A percentile compares a stretch with the other conserved stretches of the same genome.
Evolutionary conservation across 768 basidiomycete genomes (phyloP).

Genomic region (Mycena floridula): DNA sequence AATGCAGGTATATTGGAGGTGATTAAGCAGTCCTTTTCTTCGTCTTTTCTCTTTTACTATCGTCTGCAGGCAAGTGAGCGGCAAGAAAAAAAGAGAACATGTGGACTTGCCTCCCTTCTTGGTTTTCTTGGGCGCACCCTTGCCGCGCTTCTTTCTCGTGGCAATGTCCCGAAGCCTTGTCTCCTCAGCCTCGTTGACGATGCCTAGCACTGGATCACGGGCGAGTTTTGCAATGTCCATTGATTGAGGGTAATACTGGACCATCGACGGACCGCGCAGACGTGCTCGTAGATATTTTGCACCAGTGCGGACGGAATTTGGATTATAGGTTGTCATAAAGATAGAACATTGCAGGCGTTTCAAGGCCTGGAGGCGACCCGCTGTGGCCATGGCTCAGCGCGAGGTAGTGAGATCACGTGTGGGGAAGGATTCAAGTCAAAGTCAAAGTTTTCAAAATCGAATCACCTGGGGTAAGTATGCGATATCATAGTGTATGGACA

Average conservation of each 20-base stretch:
- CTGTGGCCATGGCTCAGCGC: too few species aligned
- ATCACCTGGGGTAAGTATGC: too few species aligned
- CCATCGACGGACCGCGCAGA: slow-evolving; percentile 81
- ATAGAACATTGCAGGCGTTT: slow-evolving; percentile 61
- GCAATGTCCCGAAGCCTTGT: slow-evolving; percentile 65
- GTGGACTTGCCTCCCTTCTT: slow-evolving; percentile 51
- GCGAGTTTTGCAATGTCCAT: slow-evolving; percentile 49
- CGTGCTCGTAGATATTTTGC: slow-evolving; percentile 85
- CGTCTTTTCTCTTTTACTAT: slow-evolving; percentile 45
- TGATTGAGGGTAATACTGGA: slow-evolving; percentile 72
- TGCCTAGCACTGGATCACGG: slow-evolving; percentile 48
- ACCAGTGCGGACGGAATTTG: slow-evolving; percentile 72
- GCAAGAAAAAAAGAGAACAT: not conserved
- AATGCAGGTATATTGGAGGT: too few species aligned
- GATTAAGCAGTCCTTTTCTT: slow-evolving; percentile 22
- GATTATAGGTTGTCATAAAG: slow-evolving; percentile 89
- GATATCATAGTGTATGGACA: too few species aligned
- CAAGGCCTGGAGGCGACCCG: too few species aligned
- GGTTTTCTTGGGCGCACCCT: slow-evolving; percentile 79
- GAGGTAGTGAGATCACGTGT: too few species aligned
- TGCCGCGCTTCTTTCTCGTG: slow-evolving; percentile 66
- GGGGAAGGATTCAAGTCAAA: too few species aligned
- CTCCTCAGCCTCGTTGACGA: slow-evolving; percentile 62
- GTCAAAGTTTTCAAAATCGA: too few species aligned
- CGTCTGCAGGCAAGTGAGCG: slow-evolving; percentile 25